Evolutionary conservation across 2,329 filamentous ascomycete species (phyloP), one percentile per base, ranked within the genome.

Genomic region (Penicillium vulpinum): DNA sequence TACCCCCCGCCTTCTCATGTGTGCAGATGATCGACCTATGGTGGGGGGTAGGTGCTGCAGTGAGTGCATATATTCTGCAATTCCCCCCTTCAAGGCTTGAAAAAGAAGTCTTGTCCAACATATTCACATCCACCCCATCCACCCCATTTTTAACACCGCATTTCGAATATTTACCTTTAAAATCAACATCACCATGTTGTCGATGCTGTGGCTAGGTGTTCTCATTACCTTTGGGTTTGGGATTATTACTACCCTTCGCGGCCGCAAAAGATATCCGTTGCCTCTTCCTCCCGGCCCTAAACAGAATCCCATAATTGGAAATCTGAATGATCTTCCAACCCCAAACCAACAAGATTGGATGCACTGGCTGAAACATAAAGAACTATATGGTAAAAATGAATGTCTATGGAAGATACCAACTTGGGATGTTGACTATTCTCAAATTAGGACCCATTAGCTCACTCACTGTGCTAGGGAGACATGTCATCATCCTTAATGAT

Each of bases 271-370:
- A 47, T 15, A 39, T 2, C n/a, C 51, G 5, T 18, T 51, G 9
- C 63, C 67, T 3, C 67, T 81, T 2, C 82, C 81, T 0, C 81
- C 81, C 0, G 81, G 81, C 0, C 81, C 81, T 0, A 79, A 73
- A 44, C 73, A 73, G 0, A 59, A 78, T 1, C 79, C 79, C 0
- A 31, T 84, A 0, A 43, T 83, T 6, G 81, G 81, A 2, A 84
- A 83, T 56, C 56, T 83, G 15, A 59, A 61, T 1, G 79, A 83
- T 54, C 65, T 84, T 5, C 81, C 81, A 0, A 66, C 70, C 0
- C 61, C 70, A 21, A 71, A 69, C 1, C 62, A 64, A 39, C 68
- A 71, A 5, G 75, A 77, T 43, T 75, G 67, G 63, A 61, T 72
- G 16, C 72, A 79, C 49, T 79, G 75, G 76, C 50, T 73, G 0